These are phyloP conservation scores for Saccharomycopsis guyanensis DNA, from an alignment of 805 yeast genomes.

Conservation along the genomic window DNA sequence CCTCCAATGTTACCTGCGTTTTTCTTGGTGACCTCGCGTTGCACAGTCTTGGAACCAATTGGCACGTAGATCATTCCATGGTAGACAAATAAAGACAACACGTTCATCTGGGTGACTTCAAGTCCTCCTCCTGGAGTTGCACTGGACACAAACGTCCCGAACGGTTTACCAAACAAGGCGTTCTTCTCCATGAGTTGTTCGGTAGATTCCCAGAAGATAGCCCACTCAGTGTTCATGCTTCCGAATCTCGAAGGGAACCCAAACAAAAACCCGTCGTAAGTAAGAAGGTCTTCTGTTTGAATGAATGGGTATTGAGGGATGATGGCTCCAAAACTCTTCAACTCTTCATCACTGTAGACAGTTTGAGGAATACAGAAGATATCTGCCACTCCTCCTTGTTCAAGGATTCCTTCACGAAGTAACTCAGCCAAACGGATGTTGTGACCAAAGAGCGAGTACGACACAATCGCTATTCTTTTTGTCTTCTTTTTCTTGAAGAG, in stretches of 20 bases:
- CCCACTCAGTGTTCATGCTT: conserved; percentile 54
- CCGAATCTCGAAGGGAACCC: conserved; percentile 71
- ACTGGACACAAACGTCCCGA: conserved; percentile 51
- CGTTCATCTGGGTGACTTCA: conserved; percentile 49
- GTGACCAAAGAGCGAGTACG: too few species aligned
- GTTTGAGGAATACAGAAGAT: conserved; percentile 5
- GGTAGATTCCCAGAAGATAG: conserved; percentile 55
- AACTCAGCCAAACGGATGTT: too few species aligned
- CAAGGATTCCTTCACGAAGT: too few species aligned
- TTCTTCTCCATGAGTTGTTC: conserved; percentile 65
- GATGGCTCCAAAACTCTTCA: conserved; percentile 5
- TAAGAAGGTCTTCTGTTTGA: conserved; percentile 11
- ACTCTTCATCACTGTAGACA: conserved; percentile 7
- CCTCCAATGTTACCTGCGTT: conserved; percentile 34
- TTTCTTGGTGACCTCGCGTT: conserved; percentile 41
- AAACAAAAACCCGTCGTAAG: conserved; percentile 57
- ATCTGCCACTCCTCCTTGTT: too few species aligned
- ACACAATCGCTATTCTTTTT: too few species aligned
- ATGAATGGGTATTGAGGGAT: conserved; percentile 7
- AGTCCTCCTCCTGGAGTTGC: conserved; percentile 66
- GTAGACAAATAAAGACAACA: conserved; percentile 49
- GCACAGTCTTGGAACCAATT: conserved; percentile 47
- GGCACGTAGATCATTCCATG: conserved; percentile 67
- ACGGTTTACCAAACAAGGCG: conserved; percentile 54
- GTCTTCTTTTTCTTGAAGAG: too few species aligned